phyloP scores from a whole-genome alignment of 495 filamentous ascomycete genomes.

The Lophiotrema nucula region DNA sequence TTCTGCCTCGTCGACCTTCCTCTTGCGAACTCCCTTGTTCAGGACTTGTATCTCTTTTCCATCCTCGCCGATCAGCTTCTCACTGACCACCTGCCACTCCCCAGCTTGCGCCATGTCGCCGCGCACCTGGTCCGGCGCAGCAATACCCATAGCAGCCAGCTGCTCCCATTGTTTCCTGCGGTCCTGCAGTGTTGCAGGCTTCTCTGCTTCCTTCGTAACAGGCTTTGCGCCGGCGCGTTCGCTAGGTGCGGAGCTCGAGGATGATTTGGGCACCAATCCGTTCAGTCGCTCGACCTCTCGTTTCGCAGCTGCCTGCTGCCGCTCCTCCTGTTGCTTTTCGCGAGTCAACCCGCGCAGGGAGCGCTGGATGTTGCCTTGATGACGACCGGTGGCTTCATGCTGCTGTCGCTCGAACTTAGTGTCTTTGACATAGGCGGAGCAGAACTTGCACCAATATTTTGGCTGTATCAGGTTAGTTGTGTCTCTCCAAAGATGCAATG shows the following conservation, averaged over 20 bases:
- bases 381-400: slow-evolving; percentile 85
- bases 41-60: slow-evolving; percentile 44
- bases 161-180: slow-evolving; percentile 82
- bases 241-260: slow-evolving; percentile 22
- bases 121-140: slow-evolving; percentile 76
- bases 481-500: not conserved
- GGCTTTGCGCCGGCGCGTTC: slow-evolving; percentile 22
- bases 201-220: slow-evolving; percentile 22
- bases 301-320: slow-evolving; percentile 77
- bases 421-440: slow-evolving; percentile 85
- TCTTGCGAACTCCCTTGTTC: slow-evolving; percentile 61
- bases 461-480: slow-evolving; percentile 51
- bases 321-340: slow-evolving; percentile 75
- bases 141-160: slow-evolving; percentile 81
- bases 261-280: slow-evolving; percentile 59
- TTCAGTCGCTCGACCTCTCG: slow-evolving; percentile 84
- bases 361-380: slow-evolving; percentile 86
- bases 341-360: slow-evolving; percentile 85
- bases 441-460: slow-evolving; percentile 97
- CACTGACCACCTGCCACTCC: slow-evolving; percentile 77
- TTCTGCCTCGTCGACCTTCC: slow-evolving; percentile 63
- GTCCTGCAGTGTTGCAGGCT: slow-evolving; percentile 60
- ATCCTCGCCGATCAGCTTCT: slow-evolving; percentile 40
- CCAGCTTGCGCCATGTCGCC: slow-evolving; percentile 83
- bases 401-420: slow-evolving; percentile 84